phyloP scores from a whole-genome alignment of 2,329 filamentous ascomycete genomes.

The Thyridium curvatum region DNA sequence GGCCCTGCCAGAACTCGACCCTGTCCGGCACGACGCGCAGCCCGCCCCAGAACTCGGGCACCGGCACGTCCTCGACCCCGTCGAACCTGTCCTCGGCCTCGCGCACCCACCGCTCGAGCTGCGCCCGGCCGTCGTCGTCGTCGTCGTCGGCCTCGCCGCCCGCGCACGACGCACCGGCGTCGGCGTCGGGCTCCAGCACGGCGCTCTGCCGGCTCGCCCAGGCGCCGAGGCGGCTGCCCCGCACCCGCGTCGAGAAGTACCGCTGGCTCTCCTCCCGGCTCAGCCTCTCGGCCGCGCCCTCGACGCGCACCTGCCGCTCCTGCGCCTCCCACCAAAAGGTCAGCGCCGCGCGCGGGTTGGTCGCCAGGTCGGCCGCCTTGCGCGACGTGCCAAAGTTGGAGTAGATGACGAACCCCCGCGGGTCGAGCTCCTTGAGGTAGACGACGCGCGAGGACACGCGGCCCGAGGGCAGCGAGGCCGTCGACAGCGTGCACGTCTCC shows the following conservation, averaged over 20 bases:
- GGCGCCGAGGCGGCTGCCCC: conserved; percentile 79
- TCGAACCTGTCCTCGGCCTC: conserved; percentile 73
- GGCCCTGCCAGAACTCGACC: conserved; percentile 95
- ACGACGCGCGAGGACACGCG: conserved; percentile 80
- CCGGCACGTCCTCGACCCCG: conserved; percentile 71
- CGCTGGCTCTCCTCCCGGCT: conserved; percentile 62
- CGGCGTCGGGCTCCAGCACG: conserved; percentile 49
- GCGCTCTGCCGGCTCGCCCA: conserved; percentile 90
- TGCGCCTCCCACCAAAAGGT: conserved; percentile 87
- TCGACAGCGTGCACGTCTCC: conserved; percentile 84
- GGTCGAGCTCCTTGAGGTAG: conserved; percentile 92
- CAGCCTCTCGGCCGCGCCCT: conserved; percentile 67
- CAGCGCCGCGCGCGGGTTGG: conserved; percentile 72
- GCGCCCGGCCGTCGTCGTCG: conserved; percentile 60
- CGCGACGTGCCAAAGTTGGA: conserved; percentile 80
- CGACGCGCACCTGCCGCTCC: conserved; percentile 86
- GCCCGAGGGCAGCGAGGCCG: conserved; percentile 75
- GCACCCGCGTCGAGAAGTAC: conserved; percentile 62
- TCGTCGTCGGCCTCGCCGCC: conserved; percentile 17
- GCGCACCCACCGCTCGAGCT: conserved; percentile 70
- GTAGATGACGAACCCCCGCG: conserved; percentile 81
- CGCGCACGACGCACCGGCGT: conserved; percentile 18
- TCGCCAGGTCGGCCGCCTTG: conserved; percentile 58
- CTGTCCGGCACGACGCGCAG: conserved; percentile 77
- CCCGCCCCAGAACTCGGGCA: conserved; percentile 93